Evolutionary conservation across 1,284 basidiomycete species (phyloP), one percentile per base, ranked within the genome.

Genomic region (Porodaedalea pini): DNA sequence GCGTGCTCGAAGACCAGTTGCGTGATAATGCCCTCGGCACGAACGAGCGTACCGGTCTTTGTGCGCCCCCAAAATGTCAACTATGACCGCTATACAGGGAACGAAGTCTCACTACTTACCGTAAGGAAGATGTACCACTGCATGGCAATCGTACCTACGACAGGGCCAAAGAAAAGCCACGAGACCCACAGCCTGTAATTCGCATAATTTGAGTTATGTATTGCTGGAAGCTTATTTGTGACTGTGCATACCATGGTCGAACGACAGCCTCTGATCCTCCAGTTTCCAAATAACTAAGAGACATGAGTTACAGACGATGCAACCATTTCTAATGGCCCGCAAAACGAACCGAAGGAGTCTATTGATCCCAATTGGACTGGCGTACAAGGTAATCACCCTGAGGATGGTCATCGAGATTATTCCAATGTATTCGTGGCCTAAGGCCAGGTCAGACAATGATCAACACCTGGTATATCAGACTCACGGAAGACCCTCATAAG

Each of bases 1-100:
- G 85, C 74, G 63, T 89, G 87, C 58, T 88, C 83, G 65, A 89
- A 88, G 4, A 90, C 70, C 3, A 89, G 75, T 62, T 88, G 80
- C 0, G 86, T 88, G 52, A 90, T 72, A 52, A 91, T 77, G 2
- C 78, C 77, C 67, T 90, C 84, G 5, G 71, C 66, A 43, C 79
- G 78, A 13, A 84, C 80, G 6, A 82, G 69, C 8, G 73, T 72
- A n/a, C 74, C 69, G 1, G 77, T 81, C 69, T 73, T n/a, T n/a
- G n/a, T n/a, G 39, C 13, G 44, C 3, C 43, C 2, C 0, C 4
- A 37, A 27, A 34, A 39, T 21, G 13, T 40, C 36, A 32, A 40
- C 19, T 13, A 27, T 0, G 27, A 17, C 25, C 5, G 8, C 40
- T 17, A 27, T 2, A 27, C 57, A 40, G 5, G 34, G 53, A 58